These are phyloP conservation scores for Hansenula sp. DNA, from an alignment of 1,139 yeast species.

Conservation along the genomic window DNA sequence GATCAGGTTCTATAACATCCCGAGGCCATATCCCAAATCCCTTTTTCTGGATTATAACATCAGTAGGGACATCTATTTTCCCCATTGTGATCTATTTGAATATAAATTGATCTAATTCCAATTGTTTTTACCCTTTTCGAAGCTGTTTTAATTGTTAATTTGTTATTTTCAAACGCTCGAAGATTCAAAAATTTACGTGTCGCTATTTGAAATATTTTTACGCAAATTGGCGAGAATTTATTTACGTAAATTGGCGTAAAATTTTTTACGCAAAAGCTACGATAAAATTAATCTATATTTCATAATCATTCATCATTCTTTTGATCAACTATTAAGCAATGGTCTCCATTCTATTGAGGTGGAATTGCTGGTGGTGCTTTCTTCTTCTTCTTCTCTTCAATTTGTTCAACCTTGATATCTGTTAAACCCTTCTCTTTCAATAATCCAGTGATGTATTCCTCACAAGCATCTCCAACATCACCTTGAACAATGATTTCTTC, in stretches of 20 bases:
- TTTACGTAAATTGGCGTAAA: background rate
- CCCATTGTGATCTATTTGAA: background rate
- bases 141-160: too few relatives aligned
- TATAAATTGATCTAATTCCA: too few relatives aligned
- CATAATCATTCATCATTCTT: background rate
- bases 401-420: conserved; percentile 82
- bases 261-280: background rate
- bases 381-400: conserved; percentile 78
- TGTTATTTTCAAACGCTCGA: background rate
- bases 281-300: background rate
- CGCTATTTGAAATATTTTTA: background rate
- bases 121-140: too few relatives aligned
- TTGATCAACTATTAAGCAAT: too few relatives aligned
- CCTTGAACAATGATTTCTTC: conserved; percentile 94
- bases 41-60: background rate
- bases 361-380: conserved; percentile 31
- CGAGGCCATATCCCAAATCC: conserved; percentile 3
- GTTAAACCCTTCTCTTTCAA: conserved; percentile 78
- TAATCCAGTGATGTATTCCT: conserved; percentile 64
- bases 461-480: conserved; percentile 91
- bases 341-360: conserved; percentile 1
- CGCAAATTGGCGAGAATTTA: background rate
- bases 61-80: background rate
- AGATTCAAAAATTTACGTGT: too few relatives aligned
- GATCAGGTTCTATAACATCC: background rate